Percentiles rank a stretch among this genome's conserved stretches.
Evolutionary conservation across 495 filamentous ascomycete species (phyloP).

Genomic region (Hypoxylon trugodes): DNA sequence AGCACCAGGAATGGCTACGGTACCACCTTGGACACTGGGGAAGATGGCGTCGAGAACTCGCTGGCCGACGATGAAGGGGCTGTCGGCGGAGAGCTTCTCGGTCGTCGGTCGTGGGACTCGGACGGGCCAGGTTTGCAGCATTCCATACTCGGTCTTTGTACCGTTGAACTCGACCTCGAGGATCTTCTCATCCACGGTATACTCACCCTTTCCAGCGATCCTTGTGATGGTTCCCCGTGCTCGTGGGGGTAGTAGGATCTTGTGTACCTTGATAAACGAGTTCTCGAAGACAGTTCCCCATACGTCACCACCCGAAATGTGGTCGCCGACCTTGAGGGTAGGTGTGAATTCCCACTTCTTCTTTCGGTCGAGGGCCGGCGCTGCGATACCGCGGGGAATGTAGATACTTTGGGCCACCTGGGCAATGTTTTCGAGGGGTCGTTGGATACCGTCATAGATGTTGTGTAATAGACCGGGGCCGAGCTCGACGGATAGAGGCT

Average conservation of each 20-base stretch:
- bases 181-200: conserved; percentile 93
- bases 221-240: conserved; percentile 90
- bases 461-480: conserved; percentile 98
- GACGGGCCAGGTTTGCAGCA: conserved; percentile 99
- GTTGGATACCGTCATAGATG: conserved; percentile 99
- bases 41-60: conserved; percentile 97
- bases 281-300: conserved; percentile 97
- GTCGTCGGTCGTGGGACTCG: conserved; percentile 90
- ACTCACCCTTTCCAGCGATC: conserved; percentile 87
- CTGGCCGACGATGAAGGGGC: conserved; percentile 95
- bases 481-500: conserved; percentile 96
- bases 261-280: conserved; percentile 92
- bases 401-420: conserved; percentile 85
- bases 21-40: conserved; percentile 95
- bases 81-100: conserved; percentile 87
- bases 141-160: conserved; percentile 86
- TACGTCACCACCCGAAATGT: conserved; percentile 94
- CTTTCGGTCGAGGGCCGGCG: conserved; percentile 84
- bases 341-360: conserved; percentile 97
- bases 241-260: conserved; percentile 91
- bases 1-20: conserved; percentile 96
- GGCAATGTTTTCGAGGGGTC: conserved; percentile 86
- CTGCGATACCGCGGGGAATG: conserved; percentile 93
- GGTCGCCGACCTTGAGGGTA: conserved; percentile 89
- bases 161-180: conserved; percentile 97